Conservation (phyloP, 331 rosid species). For the Telfairia occidentalis region DNA sequence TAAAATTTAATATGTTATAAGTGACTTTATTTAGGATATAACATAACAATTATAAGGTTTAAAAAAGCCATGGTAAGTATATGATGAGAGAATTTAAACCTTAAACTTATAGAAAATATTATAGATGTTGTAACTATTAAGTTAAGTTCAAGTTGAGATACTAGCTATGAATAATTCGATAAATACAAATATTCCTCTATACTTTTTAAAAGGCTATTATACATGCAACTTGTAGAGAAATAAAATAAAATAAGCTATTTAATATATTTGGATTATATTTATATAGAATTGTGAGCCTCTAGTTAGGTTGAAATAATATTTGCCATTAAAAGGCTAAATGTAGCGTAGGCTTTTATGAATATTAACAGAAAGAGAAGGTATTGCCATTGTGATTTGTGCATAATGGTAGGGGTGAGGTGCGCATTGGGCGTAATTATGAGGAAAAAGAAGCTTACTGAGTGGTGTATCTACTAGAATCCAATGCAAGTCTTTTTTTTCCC, state of each 20-base stretch:
- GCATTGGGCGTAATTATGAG: conserved; percentile 6
- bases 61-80: too few relatives aligned
- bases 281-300: not conserved
- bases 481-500: not conserved
- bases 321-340: not conserved
- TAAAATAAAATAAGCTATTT: too few relatives aligned
- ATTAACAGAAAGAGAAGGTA: not conserved
- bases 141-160: too few relatives aligned
- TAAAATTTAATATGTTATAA: too few relatives aligned
- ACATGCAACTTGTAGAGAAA: too few relatives aligned
- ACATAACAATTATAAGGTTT: not conserved
- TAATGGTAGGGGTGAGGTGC: not conserved
- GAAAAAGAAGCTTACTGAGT: not conserved
- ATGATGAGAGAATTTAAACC: not conserved
- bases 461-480: conserved; percentile 2
- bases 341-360: not conserved
- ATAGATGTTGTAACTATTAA: too few relatives aligned
- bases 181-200: too few relatives aligned
- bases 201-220: too few relatives aligned
- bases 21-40: too few relatives aligned
- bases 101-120: not conserved
- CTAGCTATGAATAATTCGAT: too few relatives aligned
- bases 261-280: too few relatives aligned
- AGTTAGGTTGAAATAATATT: not conserved
- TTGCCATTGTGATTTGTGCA: conserved; percentile 5